Percentiles rank a stretch among this genome's conserved stretches.
phyloP scores from a whole-genome alignment of 2,329 filamentous ascomycete species.

The Nemania diffusa region DNA sequence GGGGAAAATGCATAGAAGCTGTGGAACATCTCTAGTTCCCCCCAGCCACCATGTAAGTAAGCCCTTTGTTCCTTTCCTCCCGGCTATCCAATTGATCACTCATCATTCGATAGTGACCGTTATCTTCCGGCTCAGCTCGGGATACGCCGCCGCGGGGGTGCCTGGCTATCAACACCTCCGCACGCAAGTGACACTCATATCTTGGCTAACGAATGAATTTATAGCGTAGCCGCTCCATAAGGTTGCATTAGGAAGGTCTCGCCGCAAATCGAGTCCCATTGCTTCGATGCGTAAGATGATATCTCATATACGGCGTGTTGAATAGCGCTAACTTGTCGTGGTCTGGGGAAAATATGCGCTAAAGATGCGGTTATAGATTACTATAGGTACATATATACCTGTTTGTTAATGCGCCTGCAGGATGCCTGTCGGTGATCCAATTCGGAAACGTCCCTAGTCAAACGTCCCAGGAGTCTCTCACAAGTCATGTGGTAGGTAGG shows the following conservation, averaged over 20 bases:
- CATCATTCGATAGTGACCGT: background rate
- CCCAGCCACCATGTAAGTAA: slow-evolving; percentile 23
- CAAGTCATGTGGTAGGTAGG: background rate
- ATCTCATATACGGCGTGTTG: background rate
- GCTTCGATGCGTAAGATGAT: slow-evolving; percentile 4
- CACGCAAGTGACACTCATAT: background rate
- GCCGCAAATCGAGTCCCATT: background rate
- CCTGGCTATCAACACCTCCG: background rate
- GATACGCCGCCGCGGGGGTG: slow-evolving; percentile 4
- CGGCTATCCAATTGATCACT: background rate
- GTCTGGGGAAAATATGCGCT: background rate
- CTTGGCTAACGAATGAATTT: background rate
- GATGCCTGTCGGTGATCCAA: slow-evolving; percentile 27
- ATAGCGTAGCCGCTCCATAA: background rate
- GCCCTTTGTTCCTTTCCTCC: background rate
- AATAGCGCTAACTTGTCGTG: background rate
- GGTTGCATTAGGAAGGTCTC: background rate
- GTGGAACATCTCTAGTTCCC: slow-evolving; percentile 9
- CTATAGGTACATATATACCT: background rate
- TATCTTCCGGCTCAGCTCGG: background rate
- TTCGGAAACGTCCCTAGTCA: slow-evolving; percentile 12
- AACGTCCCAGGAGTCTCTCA: background rate
- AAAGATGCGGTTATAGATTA: background rate
- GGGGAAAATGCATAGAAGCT: slow-evolving; percentile 18
- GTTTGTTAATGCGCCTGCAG: background rate